These are phyloP conservation scores for Hortaea werneckii DNA, from an alignment of 2,329 filamentous ascomycete genomes.

Conservation along the genomic window DNA sequence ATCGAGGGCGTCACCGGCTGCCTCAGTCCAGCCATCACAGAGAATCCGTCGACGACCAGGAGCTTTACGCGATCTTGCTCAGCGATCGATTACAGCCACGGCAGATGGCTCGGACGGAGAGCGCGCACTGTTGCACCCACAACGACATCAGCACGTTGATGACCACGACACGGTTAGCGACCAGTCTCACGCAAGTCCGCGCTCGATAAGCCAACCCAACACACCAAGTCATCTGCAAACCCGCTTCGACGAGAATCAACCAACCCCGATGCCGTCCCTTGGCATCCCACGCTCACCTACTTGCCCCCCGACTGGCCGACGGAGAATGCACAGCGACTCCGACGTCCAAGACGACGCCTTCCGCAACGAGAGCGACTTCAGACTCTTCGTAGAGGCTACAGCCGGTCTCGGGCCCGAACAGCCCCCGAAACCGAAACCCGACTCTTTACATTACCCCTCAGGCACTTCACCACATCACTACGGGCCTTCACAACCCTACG, in stretches of 20 bases:
- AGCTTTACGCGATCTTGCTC: constrained; percentile 3
- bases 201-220: constrained; percentile 19
- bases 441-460: background rate
- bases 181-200: constrained; percentile 4
- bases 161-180: constrained; percentile 5
- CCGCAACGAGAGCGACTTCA: constrained; percentile 20
- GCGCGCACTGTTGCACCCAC: constrained; percentile 14
- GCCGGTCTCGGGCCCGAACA: constrained; percentile 20
- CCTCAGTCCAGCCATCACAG: background rate
- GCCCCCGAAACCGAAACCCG: constrained; percentile 2
- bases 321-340: constrained; percentile 7
- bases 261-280: constrained; percentile 1
- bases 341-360: constrained; percentile 16
- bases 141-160: constrained; percentile 4
- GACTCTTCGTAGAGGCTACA: constrained; percentile 24
- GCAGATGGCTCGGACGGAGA: constrained; percentile 5
- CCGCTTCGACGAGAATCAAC: constrained; percentile 3
- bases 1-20: background rate
- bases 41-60: constrained; percentile 1
- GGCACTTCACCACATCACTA: background rate
- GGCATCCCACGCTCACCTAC: constrained; percentile 10
- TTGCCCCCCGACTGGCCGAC: constrained; percentile 10
- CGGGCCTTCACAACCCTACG: background rate
- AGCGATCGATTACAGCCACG: background rate
- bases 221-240: constrained; percentile 9